Evolutionary conservation across 83 land plant genomes (phyloP).

Genomic region (Picea abies): DNA sequence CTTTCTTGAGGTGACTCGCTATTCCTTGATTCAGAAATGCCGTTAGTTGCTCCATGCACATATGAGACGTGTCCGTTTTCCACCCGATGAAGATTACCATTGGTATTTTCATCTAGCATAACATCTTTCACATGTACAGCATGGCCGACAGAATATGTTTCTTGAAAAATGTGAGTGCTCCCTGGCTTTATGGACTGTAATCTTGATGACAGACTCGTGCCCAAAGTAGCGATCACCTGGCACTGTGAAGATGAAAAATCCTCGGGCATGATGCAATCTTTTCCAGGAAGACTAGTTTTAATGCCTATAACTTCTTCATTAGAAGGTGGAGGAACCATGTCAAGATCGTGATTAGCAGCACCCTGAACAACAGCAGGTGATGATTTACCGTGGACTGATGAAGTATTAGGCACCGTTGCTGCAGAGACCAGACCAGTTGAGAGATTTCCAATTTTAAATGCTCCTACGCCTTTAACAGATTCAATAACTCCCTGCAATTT

Average conservation of each 20-base stretch:
- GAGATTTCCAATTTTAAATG: conserved; percentile 23
- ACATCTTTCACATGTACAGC: conserved; percentile 16
- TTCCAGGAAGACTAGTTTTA: not conserved
- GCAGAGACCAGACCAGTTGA: conserved; percentile 3
- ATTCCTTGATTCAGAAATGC: conserved; percentile 16
- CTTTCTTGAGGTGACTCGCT: conserved; percentile 44
- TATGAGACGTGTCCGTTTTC: not conserved
- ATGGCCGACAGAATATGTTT: conserved; percentile 6
- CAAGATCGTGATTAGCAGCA: not conserved
- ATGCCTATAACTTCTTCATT: not conserved
- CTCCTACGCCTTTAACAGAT: conserved; percentile 72
- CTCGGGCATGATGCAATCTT: not conserved
- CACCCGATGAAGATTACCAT: not conserved
- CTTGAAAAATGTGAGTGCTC: conserved; percentile 16
- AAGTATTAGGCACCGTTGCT: not conserved
- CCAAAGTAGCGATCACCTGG: not conserved
- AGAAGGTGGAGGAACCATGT: not conserved
- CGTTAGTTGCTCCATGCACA: conserved; percentile 17
- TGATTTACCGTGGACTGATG: not conserved
- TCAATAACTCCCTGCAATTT: conserved; percentile 67
- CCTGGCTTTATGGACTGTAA: not conserved
- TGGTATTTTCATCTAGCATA: not conserved
- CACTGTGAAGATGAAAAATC: not conserved
- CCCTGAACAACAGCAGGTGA: not conserved
- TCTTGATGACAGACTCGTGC: not conserved